Base-by-base conservation (phyloP, 169 alveolate genomes). In the Hepatocystis sp. region DNA sequence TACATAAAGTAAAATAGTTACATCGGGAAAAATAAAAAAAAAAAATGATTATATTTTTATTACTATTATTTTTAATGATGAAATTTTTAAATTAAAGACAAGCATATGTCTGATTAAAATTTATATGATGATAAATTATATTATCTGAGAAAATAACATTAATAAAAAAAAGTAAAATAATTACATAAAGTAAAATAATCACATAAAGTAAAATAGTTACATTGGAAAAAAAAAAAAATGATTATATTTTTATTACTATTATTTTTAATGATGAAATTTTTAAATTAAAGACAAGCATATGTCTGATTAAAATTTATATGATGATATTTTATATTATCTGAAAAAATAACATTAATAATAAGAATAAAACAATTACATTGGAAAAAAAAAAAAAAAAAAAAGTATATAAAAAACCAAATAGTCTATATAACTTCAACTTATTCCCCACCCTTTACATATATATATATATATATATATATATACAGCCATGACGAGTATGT, bases 211-310 rank as follows among this genome's bases (percentile, higher is more conserved):
- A 21, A 52, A 39, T 15, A 23, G 40, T 3, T 19, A 56, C 23
- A 39, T 56, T 32, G 27, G 34, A 17, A 11, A 30, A 40, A 36
- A 23, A 17, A 61, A 21, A 30, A n/a, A 2, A 3, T 19, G 23
- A 28, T 63, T 39, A 63, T 39, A 13, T 47, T 47, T 7, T 47
- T 47, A 47, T 47, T 47, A 47, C 17, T 66, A 55, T 68, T 68
- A 68, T 68, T 68, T 68, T 68, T 71, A 4, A 23, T 68, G 86
- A 52, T 84, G 91, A n/a, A 65, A 28, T 47, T 28, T 21, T 34
- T 2, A 66, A 55, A 39, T 67, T 10, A 34, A 66, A 27, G 93
- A 88, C 90, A 81, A 84, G 81, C 85, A 88, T 65, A 78, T 88
- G 91, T 84, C 66, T 58, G 78, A 84, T 19, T 27, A 88, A 65